A percentile compares a stretch with the other conserved stretches of the same genome.
phyloP scores from a whole-genome alignment of 768 basidiomycete species.

The Termitomyces sp. region DNA sequence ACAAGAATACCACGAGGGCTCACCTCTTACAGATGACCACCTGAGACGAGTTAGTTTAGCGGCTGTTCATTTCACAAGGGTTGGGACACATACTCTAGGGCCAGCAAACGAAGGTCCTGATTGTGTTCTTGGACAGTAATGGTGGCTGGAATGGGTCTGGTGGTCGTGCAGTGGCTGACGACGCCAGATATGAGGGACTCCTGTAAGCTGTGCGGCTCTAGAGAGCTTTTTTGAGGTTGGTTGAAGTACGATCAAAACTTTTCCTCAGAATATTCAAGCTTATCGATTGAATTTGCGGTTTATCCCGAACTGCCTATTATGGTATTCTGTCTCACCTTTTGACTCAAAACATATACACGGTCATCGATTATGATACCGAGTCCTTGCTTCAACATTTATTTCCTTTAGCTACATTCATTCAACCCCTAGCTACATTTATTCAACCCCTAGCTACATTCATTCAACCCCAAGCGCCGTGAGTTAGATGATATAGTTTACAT shows the following conservation, averaged over 20 bases:
- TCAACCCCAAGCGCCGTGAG: not conserved
- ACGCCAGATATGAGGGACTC: constrained; percentile 15
- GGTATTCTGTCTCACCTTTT: not conserved
- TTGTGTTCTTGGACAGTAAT: constrained; percentile 80
- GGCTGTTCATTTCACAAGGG: constrained; percentile 11
- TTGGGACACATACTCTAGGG: constrained; percentile 58
- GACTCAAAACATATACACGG: not conserved
- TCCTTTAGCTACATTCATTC: too few relatives aligned
- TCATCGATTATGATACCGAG: not conserved
- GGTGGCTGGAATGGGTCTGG: constrained; percentile 39
- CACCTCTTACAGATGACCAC: constrained; percentile 80
- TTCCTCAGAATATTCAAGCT: constrained; percentile 10
- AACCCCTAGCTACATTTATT: too few relatives aligned
- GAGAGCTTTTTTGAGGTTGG: constrained; percentile 16
- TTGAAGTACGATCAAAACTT: constrained; percentile 11
- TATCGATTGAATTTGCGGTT: constrained; percentile 17
- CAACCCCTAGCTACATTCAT: too few relatives aligned
- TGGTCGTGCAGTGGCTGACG: constrained; percentile 32
- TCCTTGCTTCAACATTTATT: not conserved
- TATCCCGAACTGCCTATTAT: constrained; percentile 13
- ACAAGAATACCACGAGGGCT: constrained; percentile 22
- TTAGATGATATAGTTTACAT: too few relatives aligned
- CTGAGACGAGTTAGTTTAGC: constrained; percentile 32
- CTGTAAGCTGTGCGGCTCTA: not conserved
- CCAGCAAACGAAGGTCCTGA: constrained; percentile 78